Conservation (phyloP, 2,329 filamentous ascomycete species). For the Akanthomyces dipterigenus region DNA sequence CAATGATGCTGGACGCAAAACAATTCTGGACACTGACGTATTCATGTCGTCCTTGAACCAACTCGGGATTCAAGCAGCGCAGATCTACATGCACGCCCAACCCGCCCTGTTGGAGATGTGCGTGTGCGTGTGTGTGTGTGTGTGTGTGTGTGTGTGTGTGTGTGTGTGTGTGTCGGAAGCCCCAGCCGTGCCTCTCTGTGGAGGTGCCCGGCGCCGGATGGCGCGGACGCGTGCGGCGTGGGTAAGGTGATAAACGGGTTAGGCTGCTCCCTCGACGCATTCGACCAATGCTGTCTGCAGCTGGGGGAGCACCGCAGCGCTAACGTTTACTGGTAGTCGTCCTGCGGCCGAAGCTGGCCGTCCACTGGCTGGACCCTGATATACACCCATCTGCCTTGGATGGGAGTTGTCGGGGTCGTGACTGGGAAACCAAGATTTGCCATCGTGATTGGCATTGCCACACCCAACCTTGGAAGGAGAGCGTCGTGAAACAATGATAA, state of each 20-base stretch:
- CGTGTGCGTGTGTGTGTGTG: neutral
- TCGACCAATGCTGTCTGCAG: neutral
- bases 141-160: too few species aligned
- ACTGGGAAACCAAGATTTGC: neutral
- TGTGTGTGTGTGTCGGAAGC: neutral
- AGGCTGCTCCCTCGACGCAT: neutral
- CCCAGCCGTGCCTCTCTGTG: constrained; percentile 1
- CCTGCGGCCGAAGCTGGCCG: neutral
- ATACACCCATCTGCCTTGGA: neutral
- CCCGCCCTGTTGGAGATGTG: too few species aligned
- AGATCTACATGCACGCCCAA: neutral
- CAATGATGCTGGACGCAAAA: neutral
- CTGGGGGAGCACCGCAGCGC: neutral
- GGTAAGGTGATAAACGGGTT: neutral
- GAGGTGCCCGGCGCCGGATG: neutral
- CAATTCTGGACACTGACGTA: neutral
- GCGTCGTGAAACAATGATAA: neutral
- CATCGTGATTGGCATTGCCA: constrained; percentile 8
- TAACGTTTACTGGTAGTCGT: too few species aligned
- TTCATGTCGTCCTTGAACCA: neutral
- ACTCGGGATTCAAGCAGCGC: neutral
- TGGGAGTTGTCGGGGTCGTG: neutral
- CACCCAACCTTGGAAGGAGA: neutral
- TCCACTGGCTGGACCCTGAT: constrained; percentile 4
- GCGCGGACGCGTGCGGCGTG: neutral